Evolutionary conservation across 2,329 filamentous ascomycete genomes (phyloP), one percentile per base, ranked within the genome.

Genomic region (Alternaria conjuncta): DNA sequence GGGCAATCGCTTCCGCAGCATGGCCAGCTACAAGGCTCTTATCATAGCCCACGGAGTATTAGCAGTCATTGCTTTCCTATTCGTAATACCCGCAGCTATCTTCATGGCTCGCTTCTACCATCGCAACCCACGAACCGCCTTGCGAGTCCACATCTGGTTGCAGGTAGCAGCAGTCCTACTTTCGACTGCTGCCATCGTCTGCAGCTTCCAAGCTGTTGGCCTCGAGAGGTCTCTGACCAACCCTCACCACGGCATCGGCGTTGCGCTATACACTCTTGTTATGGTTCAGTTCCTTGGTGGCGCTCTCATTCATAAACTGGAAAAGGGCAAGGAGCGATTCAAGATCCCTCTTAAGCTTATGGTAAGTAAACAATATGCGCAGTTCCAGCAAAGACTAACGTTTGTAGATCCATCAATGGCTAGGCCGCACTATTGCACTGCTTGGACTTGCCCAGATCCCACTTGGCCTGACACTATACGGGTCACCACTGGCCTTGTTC

Each of bases 381-480:
- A 15, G 28, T 11, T 7, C 3, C 18, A 20, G 41, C 46, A 5
- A 20, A 26, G 44, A 55, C 71, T 75, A 46, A 76, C 55, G n/a
- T 18, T 74, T 87, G 13, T 85, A 92, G 85, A 80, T 98, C 45
- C 96, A 99, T 81, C 92, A 94, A 76, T 97, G 96, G 93, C 82
- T 92, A 18, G 96, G 96, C 18, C 86, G 94, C 61, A 83, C 87
- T 1, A 88, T 95, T 71, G 91, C 92, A 3, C 81, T 98, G 18
- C 84, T 99, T 5, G 96, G 93, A 0, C 89, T 98, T 68, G 87
- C 90, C 4, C 96, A 99, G 77, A 88, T 99, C 11, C 92, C 96
- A 0, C 85, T 99, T 1, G 96, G 96, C 0, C 84, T 99, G 50
- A 94, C 94, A 0, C 85, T 99, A 1, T 99, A 97, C 74, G 96